Base-by-base conservation (phyloP, 1,284 basidiomycete genomes). In the Spongiforma sp. region DNA sequence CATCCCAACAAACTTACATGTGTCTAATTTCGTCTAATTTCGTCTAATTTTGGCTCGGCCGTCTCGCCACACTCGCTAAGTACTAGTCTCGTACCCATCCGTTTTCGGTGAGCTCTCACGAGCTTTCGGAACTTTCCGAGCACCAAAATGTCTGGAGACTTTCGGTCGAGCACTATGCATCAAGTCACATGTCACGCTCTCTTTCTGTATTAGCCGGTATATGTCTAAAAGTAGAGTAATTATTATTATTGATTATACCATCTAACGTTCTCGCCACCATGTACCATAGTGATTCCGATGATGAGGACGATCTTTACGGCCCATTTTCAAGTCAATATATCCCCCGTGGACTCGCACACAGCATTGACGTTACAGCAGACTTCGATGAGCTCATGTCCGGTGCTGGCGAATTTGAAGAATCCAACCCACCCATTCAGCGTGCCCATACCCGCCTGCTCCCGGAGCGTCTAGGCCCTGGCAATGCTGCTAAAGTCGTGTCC, bases 91-190 rank as follows among this genome's bases (percentile, higher is more conserved):
- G 50, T 30, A 10, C 28, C 50, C 30, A 32, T 52, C 50, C 50
- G n/a, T 52, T 52, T 52, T 52, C 17, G 50, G 50, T 32, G 50
- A 28, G 50, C 50, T 53, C 50, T 53, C 50, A 32, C 19, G 50
- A 53, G 50, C 30, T n/a, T 33, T 53, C 50, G 30, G 28, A 53
- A 53, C 9, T 30, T 19, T 53, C 50, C 50, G 50, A 53, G 28
- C 50, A 53, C 50, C 50, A 53, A 53, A 53, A 52, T 28, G 48
- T 50, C 48, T 50, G 48, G 48, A 50, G 48, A 52, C 30, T 30
- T 52, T 52, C 50, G 28, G 50, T 52, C 15, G 50, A 52, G 8
- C 26, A 52, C 50, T 52, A 52, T 52, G 17, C 28, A 52, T 52
- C 50, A 28, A 52, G 15, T 52, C 50, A 52, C 50, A 28, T 52